Percentiles rank a stretch among this genome's conserved stretches.
Evolutionary conservation across 306 rosid genomes (phyloP).

Genomic region (Carpinus fangiana): DNA sequence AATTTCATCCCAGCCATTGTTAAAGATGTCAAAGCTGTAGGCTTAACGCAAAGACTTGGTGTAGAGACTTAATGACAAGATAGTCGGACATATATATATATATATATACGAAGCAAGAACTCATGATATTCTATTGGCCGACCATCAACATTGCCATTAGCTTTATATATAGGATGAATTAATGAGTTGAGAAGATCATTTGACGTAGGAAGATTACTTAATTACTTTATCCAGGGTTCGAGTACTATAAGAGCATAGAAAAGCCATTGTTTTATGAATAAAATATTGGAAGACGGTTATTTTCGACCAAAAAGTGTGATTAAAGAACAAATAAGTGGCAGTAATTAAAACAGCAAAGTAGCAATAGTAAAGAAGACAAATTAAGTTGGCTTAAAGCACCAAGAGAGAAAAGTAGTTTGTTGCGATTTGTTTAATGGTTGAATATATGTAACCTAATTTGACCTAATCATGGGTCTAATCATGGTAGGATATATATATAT

Average conservation of each 20-base stretch:
- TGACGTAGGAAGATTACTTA: background rate
- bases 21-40: background rate
- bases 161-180: no score
- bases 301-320: background rate
- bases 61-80: background rate
- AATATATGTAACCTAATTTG: background rate
- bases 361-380: background rate
- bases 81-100: background rate
- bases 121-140: no score
- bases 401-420: background rate
- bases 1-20: constrained; percentile 4
- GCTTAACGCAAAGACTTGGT: background rate
- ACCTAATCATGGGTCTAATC: background rate
- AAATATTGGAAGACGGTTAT: background rate
- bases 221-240: no score
- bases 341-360: background rate
- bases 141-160: background rate
- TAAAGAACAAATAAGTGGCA: background rate
- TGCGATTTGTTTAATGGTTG: background rate
- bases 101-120: background rate
- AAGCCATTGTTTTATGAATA: background rate
- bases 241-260: no score
- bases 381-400: background rate
- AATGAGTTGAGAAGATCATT: background rate
- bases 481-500: background rate